These are phyloP conservation scores for Pseudocercospora macadamiae DNA, from an alignment of 2,329 filamentous ascomycete genomes.

Conservation along the genomic window DNA sequence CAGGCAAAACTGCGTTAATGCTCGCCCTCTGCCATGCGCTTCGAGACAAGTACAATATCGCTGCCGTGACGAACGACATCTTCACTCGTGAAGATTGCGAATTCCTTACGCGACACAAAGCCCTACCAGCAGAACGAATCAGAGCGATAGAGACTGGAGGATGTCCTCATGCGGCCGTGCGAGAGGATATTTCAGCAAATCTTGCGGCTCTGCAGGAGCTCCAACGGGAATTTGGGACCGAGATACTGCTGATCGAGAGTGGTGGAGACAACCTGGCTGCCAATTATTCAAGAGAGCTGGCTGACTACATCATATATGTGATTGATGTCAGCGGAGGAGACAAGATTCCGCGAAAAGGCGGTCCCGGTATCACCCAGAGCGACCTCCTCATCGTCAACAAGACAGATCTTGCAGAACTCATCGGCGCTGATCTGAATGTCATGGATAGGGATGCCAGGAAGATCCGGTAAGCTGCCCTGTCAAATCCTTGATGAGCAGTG, in stretches of 20 bases:
- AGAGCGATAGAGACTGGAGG: conserved; percentile 96
- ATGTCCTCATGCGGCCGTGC: conserved; percentile 94
- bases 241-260: conserved; percentile 90
- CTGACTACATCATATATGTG: conserved; percentile 97
- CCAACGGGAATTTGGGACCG: conserved; percentile 76
- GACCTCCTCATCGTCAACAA: conserved; percentile 96
- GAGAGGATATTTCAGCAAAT: conserved; percentile 94
- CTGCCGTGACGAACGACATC: conserved; percentile 98
- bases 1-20: conserved; percentile 97
- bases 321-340: conserved; percentile 96
- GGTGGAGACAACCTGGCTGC: conserved; percentile 96
- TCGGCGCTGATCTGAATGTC: conserved; percentile 86
- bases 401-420: conserved; percentile 86
- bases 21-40: conserved; percentile 85
- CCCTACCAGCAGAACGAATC: conserved; percentile 81
- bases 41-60: conserved; percentile 79
- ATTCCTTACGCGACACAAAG: conserved; percentile 85
- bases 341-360: conserved; percentile 94
- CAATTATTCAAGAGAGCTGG: conserved; percentile 92
- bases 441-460: conserved; percentile 95
- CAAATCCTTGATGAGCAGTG: not conserved
- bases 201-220: conserved; percentile 89
- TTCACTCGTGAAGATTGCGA: conserved; percentile 98
- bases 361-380: conserved; percentile 94
- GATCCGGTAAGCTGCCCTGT: conserved; percentile 59